Evolutionary conservation across 352 stramenopile species (phyloP), one percentile per base, ranked within the genome.

Genomic region (Phytophthora ohioensis): DNA sequence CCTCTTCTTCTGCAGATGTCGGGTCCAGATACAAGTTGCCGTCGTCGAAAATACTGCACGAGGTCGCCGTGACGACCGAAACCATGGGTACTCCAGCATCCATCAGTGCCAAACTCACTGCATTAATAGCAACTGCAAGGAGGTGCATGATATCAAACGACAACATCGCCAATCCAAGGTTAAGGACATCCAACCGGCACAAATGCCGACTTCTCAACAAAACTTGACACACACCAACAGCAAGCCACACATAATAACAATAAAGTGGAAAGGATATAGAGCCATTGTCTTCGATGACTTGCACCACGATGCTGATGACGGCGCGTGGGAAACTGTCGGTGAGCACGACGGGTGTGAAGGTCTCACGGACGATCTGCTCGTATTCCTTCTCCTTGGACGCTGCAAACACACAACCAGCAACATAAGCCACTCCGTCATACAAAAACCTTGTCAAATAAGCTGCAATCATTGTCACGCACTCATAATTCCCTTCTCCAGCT

Each of bases 231-330:
- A 57, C 21, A 34, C 13, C 57, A 48, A 75, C 30, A 34, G 36
- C 42, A 58, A 62, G 56, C 45, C 48, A 71, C 1, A 64, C 42
- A 81, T 58, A 55, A 67, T 35, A 51, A 57, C 5, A 62, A 17
- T 52, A 71, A 42, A 51, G 48, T 75, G 31, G 53, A 76, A 64
- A 85, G 71, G 80, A 85, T 85, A 90, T 84, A 42, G 88, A 92
- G 48, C 88, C 88, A 66, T 92, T 83, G 75, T 94, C 85, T 64
- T 95, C 85, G 57, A 95, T 82, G 43, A 95, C 85, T 82, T 95
- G 88, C 34, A 95, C 85, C 34, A 93, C 82, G 68, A 95, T 88
- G 73, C 85, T 92, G 76, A 95, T 93, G 43, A 95, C 78, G n/a
- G 88, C 85, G 57, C 88, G 86, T 43, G 88, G 84, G 71, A 84